Evolutionary conservation across 2,329 filamentous ascomycete genomes (phyloP), one percentile per base, ranked within the genome.

Genomic region (Simplicillium aogashimaense): DNA sequence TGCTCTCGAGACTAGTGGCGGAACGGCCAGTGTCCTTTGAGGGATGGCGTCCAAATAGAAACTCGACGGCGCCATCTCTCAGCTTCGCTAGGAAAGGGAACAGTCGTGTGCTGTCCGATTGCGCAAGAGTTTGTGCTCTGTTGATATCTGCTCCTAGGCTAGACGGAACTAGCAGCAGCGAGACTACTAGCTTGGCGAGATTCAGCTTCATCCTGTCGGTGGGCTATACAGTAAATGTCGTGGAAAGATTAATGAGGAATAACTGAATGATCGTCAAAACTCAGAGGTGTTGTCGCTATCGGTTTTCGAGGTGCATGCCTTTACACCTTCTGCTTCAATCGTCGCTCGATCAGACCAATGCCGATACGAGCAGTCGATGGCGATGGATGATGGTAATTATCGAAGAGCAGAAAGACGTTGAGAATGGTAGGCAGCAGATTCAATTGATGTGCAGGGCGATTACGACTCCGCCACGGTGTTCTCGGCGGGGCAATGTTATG

Each of bases 81-180:
- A 76, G 50, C 60, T 67, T 70, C 28, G 65, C 67, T 41, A 74
- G 53, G 42, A 70, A 60, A 0, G 71, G 69, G 38, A 74, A 74
- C 36, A 64, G 44, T 18, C 40, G 47, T 4, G 43, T 35, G n/a
- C 50, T 50, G 35, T 44, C 40, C 6, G 20, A 31, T 41, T 47
- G 33, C 46, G 43, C 14, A 39, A 30, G 15, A 38, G 43, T 29
- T 43, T 14, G 34, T 49, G 20, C 20, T 25, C 20, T 25, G 20
- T 9, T 25, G 20, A 25, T 5, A 25, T 25, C 20, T 9, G 20
- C 33, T 15, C 33, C 15, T 16, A 17, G 33, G 11, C 12, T 14
- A 5, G 33, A 12, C 18, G 33, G 11, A 12, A 18, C 33, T 6
- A 35, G 33, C 11, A 16, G 18, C 33, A 35, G 33, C 11, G 33